Conservation (phyloP, 2,329 filamentous ascomycete species). For the Alternaria sp. region DNA sequence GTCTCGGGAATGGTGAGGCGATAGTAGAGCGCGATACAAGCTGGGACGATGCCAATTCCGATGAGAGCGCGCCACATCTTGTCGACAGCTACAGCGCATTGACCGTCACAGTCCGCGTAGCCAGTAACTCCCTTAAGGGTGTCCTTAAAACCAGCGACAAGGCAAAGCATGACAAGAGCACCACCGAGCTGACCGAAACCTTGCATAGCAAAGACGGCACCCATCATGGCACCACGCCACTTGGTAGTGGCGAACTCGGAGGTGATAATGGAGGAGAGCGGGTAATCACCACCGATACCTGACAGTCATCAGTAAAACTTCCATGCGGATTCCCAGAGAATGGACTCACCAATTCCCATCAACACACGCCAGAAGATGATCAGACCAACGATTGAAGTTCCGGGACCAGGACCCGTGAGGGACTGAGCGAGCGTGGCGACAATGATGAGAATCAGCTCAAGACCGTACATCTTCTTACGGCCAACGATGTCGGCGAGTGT, state of each 20-base stretch:
- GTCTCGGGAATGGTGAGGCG: conserved; percentile 55
- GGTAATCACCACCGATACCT: conserved; percentile 75
- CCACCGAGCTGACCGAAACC: conserved; percentile 53
- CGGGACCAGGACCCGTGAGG: conserved; percentile 45
- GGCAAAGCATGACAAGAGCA: conserved; percentile 46
- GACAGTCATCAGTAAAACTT: conserved; percentile 9
- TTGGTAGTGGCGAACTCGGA: conserved; percentile 59
- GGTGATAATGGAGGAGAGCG: conserved; percentile 83
- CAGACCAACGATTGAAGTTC: conserved; percentile 48
- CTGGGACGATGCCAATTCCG: conserved; percentile 53
- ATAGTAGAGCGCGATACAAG: conserved; percentile 52
- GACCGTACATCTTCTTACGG: conserved; percentile 83
- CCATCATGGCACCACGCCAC: conserved; percentile 54
- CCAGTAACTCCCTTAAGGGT: conserved; percentile 27
- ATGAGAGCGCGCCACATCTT: conserved; percentile 54
- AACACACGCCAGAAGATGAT: conserved; percentile 54
- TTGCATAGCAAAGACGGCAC: conserved; percentile 55
- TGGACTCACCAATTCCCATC: conserved; percentile 49
- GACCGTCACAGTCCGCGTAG: conserved; percentile 40
- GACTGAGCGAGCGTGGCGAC: conserved; percentile 50
- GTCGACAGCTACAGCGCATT: conserved; percentile 48
- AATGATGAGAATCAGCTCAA: conserved; percentile 52
- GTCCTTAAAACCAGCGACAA: conserved; percentile 43
- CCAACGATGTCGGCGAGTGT: conserved; percentile 74
- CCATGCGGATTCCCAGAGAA: conserved; percentile 48